These are phyloP conservation scores for Nicotiana knightiana DNA, from an alignment of 257 asterid genomes.

Conservation along the genomic window DNA sequence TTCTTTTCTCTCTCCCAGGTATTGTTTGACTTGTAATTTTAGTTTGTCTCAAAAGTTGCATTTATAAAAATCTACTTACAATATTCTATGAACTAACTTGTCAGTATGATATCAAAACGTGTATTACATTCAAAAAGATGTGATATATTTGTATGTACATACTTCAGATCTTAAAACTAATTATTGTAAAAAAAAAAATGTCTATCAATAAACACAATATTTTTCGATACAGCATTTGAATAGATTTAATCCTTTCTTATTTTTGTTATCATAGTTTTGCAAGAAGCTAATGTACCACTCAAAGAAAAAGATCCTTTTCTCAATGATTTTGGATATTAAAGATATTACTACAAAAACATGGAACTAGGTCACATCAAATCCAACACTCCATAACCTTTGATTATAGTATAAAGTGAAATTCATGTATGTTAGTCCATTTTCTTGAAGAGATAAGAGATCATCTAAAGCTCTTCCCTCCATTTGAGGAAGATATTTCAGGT, in stretches of 20 bases:
- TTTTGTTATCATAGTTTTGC: neutral
- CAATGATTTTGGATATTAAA: neutral
- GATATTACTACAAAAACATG: neutral
- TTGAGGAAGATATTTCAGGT: neutral
- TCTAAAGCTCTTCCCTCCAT: neutral
- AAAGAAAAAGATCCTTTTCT: neutral
- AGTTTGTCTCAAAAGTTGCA: too few relatives aligned
- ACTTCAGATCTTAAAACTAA: too few relatives aligned
- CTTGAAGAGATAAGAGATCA: neutral
- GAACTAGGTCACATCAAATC: neutral
- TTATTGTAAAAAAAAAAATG: too few relatives aligned
- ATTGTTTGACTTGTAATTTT: too few relatives aligned
- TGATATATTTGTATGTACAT: too few relatives aligned
- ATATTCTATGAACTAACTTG: neutral
- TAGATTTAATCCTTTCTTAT: too few relatives aligned
- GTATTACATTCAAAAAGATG: too few relatives aligned
- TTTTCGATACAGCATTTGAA: too few relatives aligned
- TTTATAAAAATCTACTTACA: neutral
- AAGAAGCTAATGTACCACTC: neutral
- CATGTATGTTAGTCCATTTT: neutral
- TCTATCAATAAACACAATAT: too few relatives aligned
- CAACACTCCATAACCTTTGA: neutral
- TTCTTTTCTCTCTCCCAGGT: too few relatives aligned
- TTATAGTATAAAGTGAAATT: neutral
- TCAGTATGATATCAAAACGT: neutral